A percentile compares a stretch with the other conserved stretches of the same genome.
Conservation (phyloP, 768 basidiomycete species). For the Mycena vulgaris region DNA sequence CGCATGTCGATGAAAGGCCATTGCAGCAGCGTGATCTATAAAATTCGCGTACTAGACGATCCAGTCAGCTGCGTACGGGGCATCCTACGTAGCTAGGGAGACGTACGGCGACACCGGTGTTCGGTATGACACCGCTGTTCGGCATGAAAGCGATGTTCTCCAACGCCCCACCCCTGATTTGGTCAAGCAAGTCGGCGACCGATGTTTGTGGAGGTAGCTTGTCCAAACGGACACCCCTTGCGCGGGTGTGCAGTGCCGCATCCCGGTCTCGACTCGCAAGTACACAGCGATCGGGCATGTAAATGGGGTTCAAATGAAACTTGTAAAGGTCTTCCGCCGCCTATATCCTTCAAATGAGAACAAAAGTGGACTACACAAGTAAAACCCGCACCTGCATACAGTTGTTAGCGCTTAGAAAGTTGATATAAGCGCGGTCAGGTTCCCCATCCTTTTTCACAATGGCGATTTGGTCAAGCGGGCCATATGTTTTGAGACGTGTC, state of each 20-base stretch:
- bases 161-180: conserved; percentile 29
- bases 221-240: conserved; percentile 10
- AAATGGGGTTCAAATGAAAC: background rate
- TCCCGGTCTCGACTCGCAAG: background rate
- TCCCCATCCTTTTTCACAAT: background rate
- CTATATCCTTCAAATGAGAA: conserved; percentile 10
- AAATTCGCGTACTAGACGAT: conserved; percentile 27
- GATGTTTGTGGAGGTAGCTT: conserved; percentile 11
- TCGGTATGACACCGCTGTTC: background rate
- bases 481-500: background rate
- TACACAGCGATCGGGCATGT: conserved; percentile 21
- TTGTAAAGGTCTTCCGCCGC: conserved; percentile 5
- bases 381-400: conserved; percentile 7
- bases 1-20: conserved; percentile 13
- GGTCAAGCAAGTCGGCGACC: conserved; percentile 18
- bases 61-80: background rate
- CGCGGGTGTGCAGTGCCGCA: background rate
- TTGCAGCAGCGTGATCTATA: conserved; percentile 11
- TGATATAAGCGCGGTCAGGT: conserved; percentile 13
- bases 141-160: conserved; percentile 11
- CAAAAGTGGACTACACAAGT: background rate
- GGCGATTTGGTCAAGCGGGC: conserved; percentile 21
- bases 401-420: conserved; percentile 9
- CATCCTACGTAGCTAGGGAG: background rate
- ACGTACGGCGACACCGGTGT: conserved; percentile 25